These are phyloP conservation scores for Fraxinus angustifolia DNA, from an alignment of 305 asterid genomes.

Conservation along the genomic window DNA sequence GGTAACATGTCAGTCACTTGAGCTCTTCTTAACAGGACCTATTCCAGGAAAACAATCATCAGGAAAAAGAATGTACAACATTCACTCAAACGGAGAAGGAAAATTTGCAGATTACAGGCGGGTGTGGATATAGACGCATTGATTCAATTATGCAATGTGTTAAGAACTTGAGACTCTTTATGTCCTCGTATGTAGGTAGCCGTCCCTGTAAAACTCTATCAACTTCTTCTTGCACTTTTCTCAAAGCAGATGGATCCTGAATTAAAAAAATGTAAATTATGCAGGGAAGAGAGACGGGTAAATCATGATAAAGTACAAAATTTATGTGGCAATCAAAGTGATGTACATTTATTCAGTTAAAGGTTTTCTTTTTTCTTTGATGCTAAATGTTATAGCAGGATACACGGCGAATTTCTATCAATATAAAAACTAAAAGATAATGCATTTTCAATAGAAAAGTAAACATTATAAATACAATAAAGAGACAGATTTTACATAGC, in stretches of 20 bases:
- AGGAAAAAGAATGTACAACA: neutral
- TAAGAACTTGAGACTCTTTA: slow-evolving; percentile 77
- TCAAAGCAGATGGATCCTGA: slow-evolving; percentile 64
- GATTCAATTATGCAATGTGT: slow-evolving; percentile 84
- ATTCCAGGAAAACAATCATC: slow-evolving; percentile 16
- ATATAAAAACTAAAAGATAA: neutral
- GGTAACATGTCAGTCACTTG: slow-evolving; percentile 72
- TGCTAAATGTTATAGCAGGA: neutral
- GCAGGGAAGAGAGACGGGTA: slow-evolving; percentile 9
- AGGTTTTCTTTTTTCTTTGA: neutral
- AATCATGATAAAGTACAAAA: neutral
- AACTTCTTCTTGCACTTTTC: slow-evolving; percentile 86
- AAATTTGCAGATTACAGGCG: slow-evolving; percentile 58
- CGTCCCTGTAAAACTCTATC: slow-evolving; percentile 72
- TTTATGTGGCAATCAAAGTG: neutral
- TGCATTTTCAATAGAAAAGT: neutral
- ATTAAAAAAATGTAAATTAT: slow-evolving; percentile 7
- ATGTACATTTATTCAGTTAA: neutral
- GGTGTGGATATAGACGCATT: slow-evolving; percentile 93
- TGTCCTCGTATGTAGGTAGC: slow-evolving; percentile 75
- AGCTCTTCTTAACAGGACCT: slow-evolving; percentile 91
- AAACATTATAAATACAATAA: neutral
- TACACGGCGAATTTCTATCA: neutral
- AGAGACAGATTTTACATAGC: neutral
- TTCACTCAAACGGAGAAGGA: slow-evolving; percentile 2